Evolutionary conservation across 345 rosid genomes (phyloP).

Genomic region (Eucalyptus sp.): DNA sequence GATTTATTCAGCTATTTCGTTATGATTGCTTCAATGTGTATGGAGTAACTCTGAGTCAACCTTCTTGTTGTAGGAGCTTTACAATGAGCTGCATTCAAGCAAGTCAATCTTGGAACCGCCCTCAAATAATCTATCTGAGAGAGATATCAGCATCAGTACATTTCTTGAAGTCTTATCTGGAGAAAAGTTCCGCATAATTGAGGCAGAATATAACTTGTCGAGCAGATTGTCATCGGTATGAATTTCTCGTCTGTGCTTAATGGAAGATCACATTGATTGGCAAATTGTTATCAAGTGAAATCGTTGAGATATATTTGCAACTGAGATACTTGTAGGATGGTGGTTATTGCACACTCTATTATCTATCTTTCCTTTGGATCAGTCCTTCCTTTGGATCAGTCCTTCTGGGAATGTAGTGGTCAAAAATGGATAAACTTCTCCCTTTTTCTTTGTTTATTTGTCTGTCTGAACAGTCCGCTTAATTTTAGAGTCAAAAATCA

Average conservation of each 20-base stretch:
- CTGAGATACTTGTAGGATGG: not conserved
- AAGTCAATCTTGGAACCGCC: slow-evolving; percentile 7
- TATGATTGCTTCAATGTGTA: not conserved
- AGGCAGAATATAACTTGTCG: slow-evolving; percentile 50
- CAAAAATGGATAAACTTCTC: not conserved
- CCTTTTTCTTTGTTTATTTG: not conserved
- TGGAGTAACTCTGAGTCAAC: not conserved
- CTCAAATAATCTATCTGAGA: slow-evolving; percentile 11
- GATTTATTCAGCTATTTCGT: not conserved
- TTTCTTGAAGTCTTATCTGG: slow-evolving; percentile 33
- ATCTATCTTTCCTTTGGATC: not conserved
- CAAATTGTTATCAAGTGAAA: not conserved
- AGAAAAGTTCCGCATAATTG: slow-evolving; percentile 42
- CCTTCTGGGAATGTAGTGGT: not conserved
- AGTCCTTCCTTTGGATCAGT: not conserved
- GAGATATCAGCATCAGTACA: slow-evolving; percentile 15
- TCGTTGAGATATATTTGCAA: not conserved
- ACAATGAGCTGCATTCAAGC: slow-evolving; percentile 24
- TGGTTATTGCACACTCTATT: not conserved
- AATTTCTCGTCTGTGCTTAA: not conserved
- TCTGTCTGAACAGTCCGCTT: not conserved
- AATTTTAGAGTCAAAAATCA: not conserved
- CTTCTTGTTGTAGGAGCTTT: slow-evolving; percentile 40
- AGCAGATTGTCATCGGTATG: slow-evolving; percentile 47
- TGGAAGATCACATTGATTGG: not conserved